Evolutionary conservation across 2,329 filamentous ascomycete species (phyloP).

Genomic region (Rhexocercosporidium sp.): DNA sequence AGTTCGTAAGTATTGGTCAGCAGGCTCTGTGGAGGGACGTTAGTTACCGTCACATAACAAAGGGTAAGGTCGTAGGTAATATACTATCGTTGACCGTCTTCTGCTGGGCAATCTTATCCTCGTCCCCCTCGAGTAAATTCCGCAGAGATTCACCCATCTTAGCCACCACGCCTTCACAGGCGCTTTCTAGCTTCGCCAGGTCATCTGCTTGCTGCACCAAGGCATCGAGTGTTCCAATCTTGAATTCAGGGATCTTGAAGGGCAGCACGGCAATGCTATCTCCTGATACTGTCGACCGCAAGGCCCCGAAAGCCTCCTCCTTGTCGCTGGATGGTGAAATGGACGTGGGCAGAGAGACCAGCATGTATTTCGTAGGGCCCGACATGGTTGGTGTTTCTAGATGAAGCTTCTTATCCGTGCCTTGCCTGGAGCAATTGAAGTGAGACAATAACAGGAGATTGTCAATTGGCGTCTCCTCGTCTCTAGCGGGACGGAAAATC

Average conservation of each 20-base stretch:
- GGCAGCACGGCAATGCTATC: slow-evolving; percentile 78
- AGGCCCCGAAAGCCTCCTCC: slow-evolving; percentile 79
- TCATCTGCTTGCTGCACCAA: slow-evolving; percentile 97
- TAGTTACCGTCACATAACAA: slow-evolving; percentile 9
- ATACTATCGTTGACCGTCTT: slow-evolving; percentile 82
- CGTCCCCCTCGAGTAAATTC: slow-evolving; percentile 42
- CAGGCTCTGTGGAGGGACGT: slow-evolving; percentile 70
- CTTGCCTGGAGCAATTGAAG: not conserved
- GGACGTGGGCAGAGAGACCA: slow-evolving; percentile 88
- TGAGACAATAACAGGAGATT: not conserved
- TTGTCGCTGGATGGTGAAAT: slow-evolving; percentile 81
- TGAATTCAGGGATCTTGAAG: slow-evolving; percentile 91
- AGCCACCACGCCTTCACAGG: slow-evolving; percentile 80
- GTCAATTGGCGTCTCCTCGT: not conserved
- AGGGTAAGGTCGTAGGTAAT: slow-evolving; percentile 41
- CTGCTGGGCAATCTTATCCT: slow-evolving; percentile 71
- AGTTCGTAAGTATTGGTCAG: slow-evolving; percentile 86
- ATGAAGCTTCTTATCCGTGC: slow-evolving; percentile 13
- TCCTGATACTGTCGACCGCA: slow-evolving; percentile 72
- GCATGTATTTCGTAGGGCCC: slow-evolving; percentile 68
- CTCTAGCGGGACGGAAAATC: not conserved
- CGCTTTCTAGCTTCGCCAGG: slow-evolving; percentile 81
- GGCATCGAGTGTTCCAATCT: slow-evolving; percentile 94
- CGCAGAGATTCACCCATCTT: slow-evolving; percentile 65
- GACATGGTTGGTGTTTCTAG: slow-evolving; percentile 38